These are phyloP conservation scores for Leccinum pachyderme DNA, from an alignment of 1,284 basidiomycete genomes.

Conservation along the genomic window DNA sequence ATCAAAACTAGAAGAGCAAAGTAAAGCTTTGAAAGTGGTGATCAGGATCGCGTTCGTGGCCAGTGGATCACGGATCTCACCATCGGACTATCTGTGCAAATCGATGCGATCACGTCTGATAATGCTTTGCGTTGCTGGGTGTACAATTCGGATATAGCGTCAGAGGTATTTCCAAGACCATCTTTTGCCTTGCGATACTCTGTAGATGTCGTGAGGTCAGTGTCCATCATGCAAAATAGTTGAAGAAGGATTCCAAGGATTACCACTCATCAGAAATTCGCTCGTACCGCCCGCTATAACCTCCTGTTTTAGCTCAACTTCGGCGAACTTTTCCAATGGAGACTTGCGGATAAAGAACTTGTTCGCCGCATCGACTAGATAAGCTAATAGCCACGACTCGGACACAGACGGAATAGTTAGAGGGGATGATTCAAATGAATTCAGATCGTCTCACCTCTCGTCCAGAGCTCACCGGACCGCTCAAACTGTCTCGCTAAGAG, in stretches of 20 bases:
- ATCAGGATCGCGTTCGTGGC: not conserved
- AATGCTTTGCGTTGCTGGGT: slow-evolving; percentile 8
- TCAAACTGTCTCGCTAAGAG: not conserved
- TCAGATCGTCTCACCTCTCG: slow-evolving; percentile 14
- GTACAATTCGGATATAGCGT: slow-evolving; percentile 26
- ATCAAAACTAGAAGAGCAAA: slow-evolving; percentile 33
- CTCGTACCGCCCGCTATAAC: slow-evolving; percentile 33
- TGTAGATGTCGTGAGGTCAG: slow-evolving; percentile 9
- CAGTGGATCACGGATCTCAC: slow-evolving; percentile 14
- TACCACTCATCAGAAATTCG: slow-evolving; percentile 31
- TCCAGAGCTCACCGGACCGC: slow-evolving; percentile 17
- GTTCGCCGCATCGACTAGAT: slow-evolving; percentile 18
- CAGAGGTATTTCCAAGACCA: slow-evolving; percentile 27
- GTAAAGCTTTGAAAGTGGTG: slow-evolving; percentile 30
- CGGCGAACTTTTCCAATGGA: slow-evolving; percentile 26
- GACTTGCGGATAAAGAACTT: slow-evolving; percentile 26
- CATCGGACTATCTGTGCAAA: slow-evolving; percentile 33
- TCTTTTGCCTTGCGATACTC: slow-evolving; percentile 34
- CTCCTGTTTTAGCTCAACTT: slow-evolving; percentile 29
- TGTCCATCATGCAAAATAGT: not conserved
- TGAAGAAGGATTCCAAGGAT: not conserved
- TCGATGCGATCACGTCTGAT: slow-evolving; percentile 14
- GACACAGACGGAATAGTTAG: not conserved
- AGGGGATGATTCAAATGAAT: not conserved
- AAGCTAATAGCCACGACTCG: slow-evolving; percentile 16